A percentile compares a stretch with the other conserved stretches of the same genome.
phyloP scores from a whole-genome alignment of 2,329 filamentous ascomycete genomes.

The Penicillium sp. region DNA sequence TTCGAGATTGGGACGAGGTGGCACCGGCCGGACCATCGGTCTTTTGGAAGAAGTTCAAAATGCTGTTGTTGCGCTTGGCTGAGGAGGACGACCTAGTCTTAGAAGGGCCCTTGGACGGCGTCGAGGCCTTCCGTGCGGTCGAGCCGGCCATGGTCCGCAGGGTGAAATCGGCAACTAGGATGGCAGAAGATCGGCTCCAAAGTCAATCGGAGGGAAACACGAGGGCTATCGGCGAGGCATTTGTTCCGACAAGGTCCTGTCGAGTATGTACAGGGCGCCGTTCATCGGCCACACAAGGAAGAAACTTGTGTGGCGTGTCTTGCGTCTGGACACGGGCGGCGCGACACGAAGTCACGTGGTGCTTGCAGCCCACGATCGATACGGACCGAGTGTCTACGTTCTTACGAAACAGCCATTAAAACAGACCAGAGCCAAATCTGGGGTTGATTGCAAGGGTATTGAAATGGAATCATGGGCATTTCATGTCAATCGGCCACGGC shows the following conservation, averaged over 20 bases:
- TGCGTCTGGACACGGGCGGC: slow-evolving; percentile 12
- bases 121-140: slow-evolving; percentile 23
- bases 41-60: slow-evolving; percentile 74
- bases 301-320: slow-evolving; percentile 7
- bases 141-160: slow-evolving; percentile 25
- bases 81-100: slow-evolving; percentile 13
- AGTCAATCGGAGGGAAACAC: neutral
- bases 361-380: neutral
- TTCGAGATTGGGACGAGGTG: slow-evolving; percentile 52
- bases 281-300: slow-evolving; percentile 1
- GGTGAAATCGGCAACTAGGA: neutral
- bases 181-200: neutral
- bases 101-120: slow-evolving; percentile 21
- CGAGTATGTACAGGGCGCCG: slow-evolving; percentile 14
- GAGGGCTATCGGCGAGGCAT: neutral
- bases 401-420: neutral
- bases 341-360: slow-evolving; percentile 30
- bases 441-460: slow-evolving; percentile 10
- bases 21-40: slow-evolving; percentile 55
- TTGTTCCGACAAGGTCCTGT: neutral
- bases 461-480: slow-evolving; percentile 1
- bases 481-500: neutral
- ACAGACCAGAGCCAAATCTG: neutral
- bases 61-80: slow-evolving; percentile 58
- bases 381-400: neutral